These are phyloP conservation scores for Juglanconis sp. DNA, from an alignment of 2,329 filamentous ascomycete genomes.

Conservation along the genomic window DNA sequence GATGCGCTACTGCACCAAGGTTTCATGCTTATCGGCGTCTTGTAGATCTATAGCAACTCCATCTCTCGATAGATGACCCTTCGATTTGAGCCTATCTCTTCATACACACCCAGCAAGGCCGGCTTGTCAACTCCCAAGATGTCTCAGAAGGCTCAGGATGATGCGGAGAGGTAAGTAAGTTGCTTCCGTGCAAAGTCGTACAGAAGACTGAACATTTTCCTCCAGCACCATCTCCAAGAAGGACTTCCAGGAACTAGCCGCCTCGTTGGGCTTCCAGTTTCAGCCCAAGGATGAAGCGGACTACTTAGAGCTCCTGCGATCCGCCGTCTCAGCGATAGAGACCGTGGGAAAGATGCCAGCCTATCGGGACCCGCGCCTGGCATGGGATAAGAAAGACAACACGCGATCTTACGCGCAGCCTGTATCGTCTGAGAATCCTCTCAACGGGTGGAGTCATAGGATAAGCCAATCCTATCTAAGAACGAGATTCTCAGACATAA, in stretches of 20 bases:
- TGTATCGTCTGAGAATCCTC: conserved; percentile 2
- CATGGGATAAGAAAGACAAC: background rate
- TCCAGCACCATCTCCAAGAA: conserved; percentile 1
- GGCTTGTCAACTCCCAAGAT: background rate
- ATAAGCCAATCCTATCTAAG: background rate
- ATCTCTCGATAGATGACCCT: background rate
- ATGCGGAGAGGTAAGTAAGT: background rate
- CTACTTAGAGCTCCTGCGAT: conserved; percentile 11
- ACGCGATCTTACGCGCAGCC: conserved; percentile 7
- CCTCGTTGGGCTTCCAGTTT: conserved; percentile 10
- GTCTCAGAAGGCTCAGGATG: background rate
- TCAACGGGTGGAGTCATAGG: conserved; percentile 15
- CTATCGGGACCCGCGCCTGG: conserved; percentile 6
- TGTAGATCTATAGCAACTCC: background rate
- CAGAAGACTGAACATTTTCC: background rate
- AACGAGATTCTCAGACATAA: background rate
- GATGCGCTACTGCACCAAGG: background rate
- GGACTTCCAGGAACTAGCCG: background rate
- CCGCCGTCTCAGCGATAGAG: conserved; percentile 7
- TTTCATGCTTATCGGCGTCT: background rate
- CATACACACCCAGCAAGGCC: background rate
- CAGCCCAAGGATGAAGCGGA: conserved; percentile 11
- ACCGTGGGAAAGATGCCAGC: conserved; percentile 11
- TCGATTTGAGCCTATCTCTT: background rate
- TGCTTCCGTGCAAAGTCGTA: background rate